Percentiles rank a stretch among this genome's conserved stretches.
These are phyloP conservation scores for Solanum bulbocastanum DNA, from an alignment of 257 asterid species.

Conservation along the genomic window DNA sequence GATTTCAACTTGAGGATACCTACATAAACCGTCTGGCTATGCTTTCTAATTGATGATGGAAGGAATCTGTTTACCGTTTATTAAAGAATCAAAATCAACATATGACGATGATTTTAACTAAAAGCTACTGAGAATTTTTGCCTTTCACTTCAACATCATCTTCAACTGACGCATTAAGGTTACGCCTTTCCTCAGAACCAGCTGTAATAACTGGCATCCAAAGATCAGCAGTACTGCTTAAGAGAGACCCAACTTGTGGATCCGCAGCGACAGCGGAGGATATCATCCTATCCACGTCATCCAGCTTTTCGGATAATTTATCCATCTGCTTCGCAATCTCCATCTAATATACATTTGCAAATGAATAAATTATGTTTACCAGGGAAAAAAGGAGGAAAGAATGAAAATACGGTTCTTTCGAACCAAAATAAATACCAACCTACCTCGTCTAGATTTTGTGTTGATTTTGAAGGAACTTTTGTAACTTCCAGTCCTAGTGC, in stretches of 20 bases:
- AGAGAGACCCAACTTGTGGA: slow-evolving; percentile 59
- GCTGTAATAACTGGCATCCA: slow-evolving; percentile 98
- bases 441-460: slow-evolving; percentile 75
- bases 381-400: background rate
- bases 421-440: background rate
- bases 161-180: slow-evolving; percentile 29
- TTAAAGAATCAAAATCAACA: background rate
- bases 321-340: slow-evolving; percentile 87
- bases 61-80: background rate
- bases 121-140: slow-evolving; percentile 23
- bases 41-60: background rate
- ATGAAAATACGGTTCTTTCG: background rate
- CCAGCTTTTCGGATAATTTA: slow-evolving; percentile 68
- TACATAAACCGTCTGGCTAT: background rate
- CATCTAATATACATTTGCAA: slow-evolving; percentile 23
- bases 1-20: background rate
- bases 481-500: slow-evolving; percentile 71
- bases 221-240: slow-evolving; percentile 76
- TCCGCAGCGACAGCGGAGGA: slow-evolving; percentile 69
- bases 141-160: slow-evolving; percentile 29
- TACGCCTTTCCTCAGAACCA: slow-evolving; percentile 65
- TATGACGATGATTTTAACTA: background rate
- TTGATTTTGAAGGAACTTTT: slow-evolving; percentile 70
- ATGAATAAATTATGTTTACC: background rate
- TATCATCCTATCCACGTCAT: slow-evolving; percentile 70